Evolutionary conservation across 345 rosid species (phyloP), one percentile per base, ranked within the genome.

Genomic region (Lenwebbia sp.): DNA sequence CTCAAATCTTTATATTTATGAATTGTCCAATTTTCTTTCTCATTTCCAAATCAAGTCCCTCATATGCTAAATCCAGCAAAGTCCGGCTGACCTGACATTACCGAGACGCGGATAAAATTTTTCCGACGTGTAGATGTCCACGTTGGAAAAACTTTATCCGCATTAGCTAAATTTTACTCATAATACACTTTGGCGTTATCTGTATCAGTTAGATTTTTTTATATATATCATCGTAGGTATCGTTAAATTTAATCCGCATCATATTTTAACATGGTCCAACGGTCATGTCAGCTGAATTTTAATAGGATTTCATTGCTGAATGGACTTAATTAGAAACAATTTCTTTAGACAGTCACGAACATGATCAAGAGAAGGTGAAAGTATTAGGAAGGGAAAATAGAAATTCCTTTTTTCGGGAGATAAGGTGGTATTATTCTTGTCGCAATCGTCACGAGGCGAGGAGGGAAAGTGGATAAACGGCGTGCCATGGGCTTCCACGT

Each of bases 91-190:
- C 50, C 12, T 13, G 3, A 49, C 12, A 49, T 49, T 49, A 49
- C 0, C 3, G 13, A 49, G 50, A 54, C 0, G 0, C 9, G 2
- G 2, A 33, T 33, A 9, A 33, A 33, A 19, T 4, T 70, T 70
- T 9, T 70, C 47, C 1, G 0, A 70, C 0, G 2, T 4, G 1
- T 9, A 1, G 0, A 65, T 6, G 0, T 30, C 23, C 23, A 30
- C 0, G 1, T 30, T 3, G 3, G 1, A 65, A 65, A 65, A 33
- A 65, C 0, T 33, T 33, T 62, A 28, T 62, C 11, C 0, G 0
- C 2, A 1, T 28, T 1, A 13, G 4, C 4, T 23, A 3, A 0
- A 65, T 33, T 65, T 33, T 30, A 7, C 5, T 6, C 7, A 9
- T 65, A 10, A 65, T 33, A 65, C 10, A 33, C 1, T 65, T 33